These are phyloP conservation scores for Cercospora sojina DNA, from an alignment of 2,329 filamentous ascomycete species.

Conservation along the genomic window DNA sequence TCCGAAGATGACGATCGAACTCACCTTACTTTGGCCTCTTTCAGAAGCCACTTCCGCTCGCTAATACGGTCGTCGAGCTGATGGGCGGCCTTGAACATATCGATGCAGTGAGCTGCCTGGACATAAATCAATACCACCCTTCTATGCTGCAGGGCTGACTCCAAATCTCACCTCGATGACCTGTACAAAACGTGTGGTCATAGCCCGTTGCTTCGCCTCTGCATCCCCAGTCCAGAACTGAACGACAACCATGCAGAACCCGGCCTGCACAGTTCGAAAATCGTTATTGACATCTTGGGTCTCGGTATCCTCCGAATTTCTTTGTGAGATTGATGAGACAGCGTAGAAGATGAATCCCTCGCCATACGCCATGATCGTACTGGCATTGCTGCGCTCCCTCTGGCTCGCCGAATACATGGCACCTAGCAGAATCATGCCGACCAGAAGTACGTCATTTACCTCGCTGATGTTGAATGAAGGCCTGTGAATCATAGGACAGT, in stretches of 20 bases:
- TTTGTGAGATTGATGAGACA: neutral
- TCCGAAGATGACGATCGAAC: neutral
- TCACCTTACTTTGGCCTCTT: conserved; percentile 18
- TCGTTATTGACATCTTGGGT: neutral
- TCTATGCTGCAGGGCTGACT: neutral
- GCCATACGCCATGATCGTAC: conserved; percentile 10
- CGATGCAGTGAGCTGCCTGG: conserved; percentile 1
- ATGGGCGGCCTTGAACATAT: conserved; percentile 9
- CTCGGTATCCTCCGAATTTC: neutral
- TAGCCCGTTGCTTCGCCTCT: conserved; percentile 4
- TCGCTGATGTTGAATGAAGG: conserved; percentile 8
- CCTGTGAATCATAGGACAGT: conserved; percentile 9
- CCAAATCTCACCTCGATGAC: conserved; percentile 1
- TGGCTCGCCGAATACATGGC: conserved; percentile 17
- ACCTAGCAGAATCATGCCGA: conserved; percentile 10
- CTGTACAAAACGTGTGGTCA: conserved; percentile 10
- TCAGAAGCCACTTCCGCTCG: conserved; percentile 16
- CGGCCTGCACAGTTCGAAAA: conserved; percentile 10
- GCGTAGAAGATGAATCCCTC: conserved; percentile 13
- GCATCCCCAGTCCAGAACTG: conserved; percentile 14
- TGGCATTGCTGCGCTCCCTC: conserved; percentile 12
- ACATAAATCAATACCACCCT: neutral
- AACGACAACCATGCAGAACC: conserved; percentile 11
- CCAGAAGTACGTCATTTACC: neutral
- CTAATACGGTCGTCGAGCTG: conserved; percentile 15